Conservation (phyloP, 345 rosid species). For the Tarenaya hassleriana region DNA sequence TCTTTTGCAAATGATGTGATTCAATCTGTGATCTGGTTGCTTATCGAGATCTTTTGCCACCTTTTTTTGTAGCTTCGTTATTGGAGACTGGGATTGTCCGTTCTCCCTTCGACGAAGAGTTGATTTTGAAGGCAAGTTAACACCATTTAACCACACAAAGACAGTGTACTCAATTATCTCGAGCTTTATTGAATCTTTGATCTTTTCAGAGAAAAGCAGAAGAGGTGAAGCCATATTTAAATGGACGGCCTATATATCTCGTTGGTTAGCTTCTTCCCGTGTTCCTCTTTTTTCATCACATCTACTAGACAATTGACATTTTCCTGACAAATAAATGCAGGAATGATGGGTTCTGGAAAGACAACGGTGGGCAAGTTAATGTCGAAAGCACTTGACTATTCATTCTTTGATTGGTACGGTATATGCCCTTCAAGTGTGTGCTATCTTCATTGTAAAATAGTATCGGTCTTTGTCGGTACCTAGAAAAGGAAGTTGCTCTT, state of each 20-base stretch:
- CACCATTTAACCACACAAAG: background rate
- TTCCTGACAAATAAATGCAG: conserved; percentile 32
- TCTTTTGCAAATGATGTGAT: background rate
- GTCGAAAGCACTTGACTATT: conserved; percentile 59
- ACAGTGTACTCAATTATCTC: background rate
- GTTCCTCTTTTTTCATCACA: conserved; percentile 1
- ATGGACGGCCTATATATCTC: conserved; percentile 76
- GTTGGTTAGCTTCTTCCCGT: conserved; percentile 64
- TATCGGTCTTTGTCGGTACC: no score
- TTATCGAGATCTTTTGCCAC: background rate
- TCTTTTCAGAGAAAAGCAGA: conserved; percentile 68
- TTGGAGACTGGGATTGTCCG: conserved; percentile 44
- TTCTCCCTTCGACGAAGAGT: conserved; percentile 39
- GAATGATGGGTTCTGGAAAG: conserved; percentile 99
- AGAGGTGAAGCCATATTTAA: conserved; percentile 64
- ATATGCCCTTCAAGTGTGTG: background rate
- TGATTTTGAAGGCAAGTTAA: conserved; percentile 51
- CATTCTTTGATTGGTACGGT: conserved; percentile 77
- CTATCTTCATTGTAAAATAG: no score
- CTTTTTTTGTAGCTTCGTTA: conserved; percentile 41
- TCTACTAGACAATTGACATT: conserved; percentile 12
- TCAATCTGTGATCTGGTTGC: background rate
- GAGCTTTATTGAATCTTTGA: conserved; percentile 23
- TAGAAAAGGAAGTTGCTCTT: no score
- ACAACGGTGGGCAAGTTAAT: conserved; percentile 85